Base-by-base conservation (phyloP, 306 rosid species). In the Corylus americana region DNA sequence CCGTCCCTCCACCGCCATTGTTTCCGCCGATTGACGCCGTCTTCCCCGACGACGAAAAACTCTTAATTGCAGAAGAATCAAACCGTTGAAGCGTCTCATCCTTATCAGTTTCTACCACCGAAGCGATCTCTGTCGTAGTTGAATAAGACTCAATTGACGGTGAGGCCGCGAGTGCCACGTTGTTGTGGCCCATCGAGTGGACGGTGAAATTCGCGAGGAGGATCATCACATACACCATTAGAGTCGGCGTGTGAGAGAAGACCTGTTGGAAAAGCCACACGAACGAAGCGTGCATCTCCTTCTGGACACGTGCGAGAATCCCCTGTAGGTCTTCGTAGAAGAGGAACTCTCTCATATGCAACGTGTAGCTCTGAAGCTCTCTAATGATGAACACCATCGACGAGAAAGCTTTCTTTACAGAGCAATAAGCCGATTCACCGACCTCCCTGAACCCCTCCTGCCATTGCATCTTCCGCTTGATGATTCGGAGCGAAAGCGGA, bases 181-280 rank as follows among this genome's bases (percentile, higher is more conserved):
- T 88, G 73, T 87, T 89, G 72, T 85, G 78, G 0, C 93, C 90
- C 88, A 96, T 81, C 1, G 99, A 96, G 48, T 85, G 73, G 9
- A 96, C 99, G 0, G 97, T 91, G 80, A 96, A 96, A 73, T 96
- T 96, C 0, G 99, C 99, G 0, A 96, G 74, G 4, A 96, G 86
- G 7, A 96, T 90, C 99, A 96, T 96, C 3, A 96, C 88, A 68
- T 92, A 93, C 27, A 96, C 88, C 99, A 96, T 96, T 7, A 96
- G 83, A 0, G 96, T 93, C 1, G 99, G 99, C 0, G 99, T 96
- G 18, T 85, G 97, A 25, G 99, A 96, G 73, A 96, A 93, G 7
- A 96, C 92, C 73, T 91, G 99, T 57, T 93, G 98, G 47, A 96
- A 96, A 1, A 96, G 76, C 99, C 99, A 96, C 1, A 96, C 99